These are phyloP conservation scores for Sabuloglossum arenarium DNA, from an alignment of 495 filamentous ascomycete genomes.

Conservation along the genomic window DNA sequence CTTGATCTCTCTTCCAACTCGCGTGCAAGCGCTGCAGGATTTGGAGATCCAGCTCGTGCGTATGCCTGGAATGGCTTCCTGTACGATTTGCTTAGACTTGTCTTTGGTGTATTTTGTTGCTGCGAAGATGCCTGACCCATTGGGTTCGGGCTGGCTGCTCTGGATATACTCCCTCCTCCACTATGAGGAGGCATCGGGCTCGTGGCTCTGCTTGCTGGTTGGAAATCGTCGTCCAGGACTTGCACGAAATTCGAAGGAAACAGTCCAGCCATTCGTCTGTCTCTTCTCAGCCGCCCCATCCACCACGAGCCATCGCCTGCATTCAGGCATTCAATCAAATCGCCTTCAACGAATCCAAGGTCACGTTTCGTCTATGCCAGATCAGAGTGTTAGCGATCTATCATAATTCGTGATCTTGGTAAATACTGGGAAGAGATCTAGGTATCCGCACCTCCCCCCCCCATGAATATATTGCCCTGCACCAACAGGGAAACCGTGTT, in stretches of 20 bases:
- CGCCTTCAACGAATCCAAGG: slow-evolving; percentile 89
- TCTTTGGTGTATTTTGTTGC: slow-evolving; percentile 21
- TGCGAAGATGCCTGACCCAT: slow-evolving; percentile 8
- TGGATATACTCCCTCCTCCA: slow-evolving; percentile 28
- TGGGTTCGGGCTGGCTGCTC: slow-evolving; percentile 23
- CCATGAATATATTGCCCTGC: slow-evolving; percentile 87
- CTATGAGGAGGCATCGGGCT: slow-evolving; percentile 40
- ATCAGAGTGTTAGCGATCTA: slow-evolving; percentile 3
- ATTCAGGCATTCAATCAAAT: slow-evolving; percentile 94
- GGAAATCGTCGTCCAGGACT: slow-evolving; percentile 64
- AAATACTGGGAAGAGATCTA: slow-evolving; percentile 2
- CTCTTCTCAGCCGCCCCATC: slow-evolving; percentile 76
- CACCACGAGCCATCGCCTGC: slow-evolving; percentile 97
- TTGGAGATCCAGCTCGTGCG: slow-evolving; percentile 27
- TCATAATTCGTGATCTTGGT: neutral
- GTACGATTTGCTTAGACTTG: slow-evolving; percentile 28
- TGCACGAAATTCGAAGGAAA: slow-evolving; percentile 97
- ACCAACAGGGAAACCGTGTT: slow-evolving; percentile 85
- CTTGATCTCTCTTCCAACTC: slow-evolving; percentile 15
- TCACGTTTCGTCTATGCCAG: slow-evolving; percentile 55
- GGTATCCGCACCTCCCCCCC: slow-evolving; percentile 55
- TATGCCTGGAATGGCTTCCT: slow-evolving; percentile 34
- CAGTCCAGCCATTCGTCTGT: slow-evolving; percentile 67
- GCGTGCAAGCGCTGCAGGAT: slow-evolving; percentile 15
- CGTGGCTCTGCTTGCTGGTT: slow-evolving; percentile 52